Conservation (phyloP, 169 alveolate genomes). For the Ichthyophthirius multifiliis region DNA sequence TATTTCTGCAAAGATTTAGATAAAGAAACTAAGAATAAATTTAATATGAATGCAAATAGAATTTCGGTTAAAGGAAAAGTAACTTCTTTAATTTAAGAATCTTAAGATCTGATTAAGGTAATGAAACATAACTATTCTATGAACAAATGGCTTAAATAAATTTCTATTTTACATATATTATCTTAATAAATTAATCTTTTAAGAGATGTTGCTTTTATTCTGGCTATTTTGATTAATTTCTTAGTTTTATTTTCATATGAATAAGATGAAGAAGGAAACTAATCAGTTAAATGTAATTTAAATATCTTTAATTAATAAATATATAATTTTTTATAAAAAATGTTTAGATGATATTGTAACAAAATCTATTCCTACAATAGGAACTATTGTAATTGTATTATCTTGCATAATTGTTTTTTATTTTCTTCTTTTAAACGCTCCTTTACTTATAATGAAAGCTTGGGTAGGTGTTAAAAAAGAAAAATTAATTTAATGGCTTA, state of each 20-base stretch:
- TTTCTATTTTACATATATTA: background rate
- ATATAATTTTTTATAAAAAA: no score
- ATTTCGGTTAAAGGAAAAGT: constrained; percentile 30
- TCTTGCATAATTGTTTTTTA: constrained; percentile 15
- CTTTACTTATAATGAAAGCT: constrained; percentile 17
- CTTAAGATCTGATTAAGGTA: constrained; percentile 5
- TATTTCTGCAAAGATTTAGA: constrained; percentile 58
- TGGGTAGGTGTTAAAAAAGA: constrained; percentile 22
- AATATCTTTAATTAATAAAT: no score
- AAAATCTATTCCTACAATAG: no score
- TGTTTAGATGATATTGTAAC: no score
- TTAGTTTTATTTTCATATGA: constrained; percentile 4
- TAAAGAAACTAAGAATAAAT: constrained; percentile 26
- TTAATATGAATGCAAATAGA: constrained; percentile 18
- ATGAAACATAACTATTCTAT: constrained; percentile 19
- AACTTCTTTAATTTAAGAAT: constrained; percentile 1
- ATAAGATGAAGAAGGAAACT: background rate
- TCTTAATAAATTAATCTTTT: background rate
- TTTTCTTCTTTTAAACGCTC: constrained; percentile 23
- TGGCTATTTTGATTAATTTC: constrained; percentile 16
- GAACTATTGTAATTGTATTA: constrained; percentile 20
- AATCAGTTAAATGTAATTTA: background rate
- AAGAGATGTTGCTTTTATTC: constrained; percentile 26
- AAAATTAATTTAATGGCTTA: background rate
- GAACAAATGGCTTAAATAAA: background rate